Conservation (phyloP, 805 yeast genomes). For the Torulaspora quercuum region DNA sequence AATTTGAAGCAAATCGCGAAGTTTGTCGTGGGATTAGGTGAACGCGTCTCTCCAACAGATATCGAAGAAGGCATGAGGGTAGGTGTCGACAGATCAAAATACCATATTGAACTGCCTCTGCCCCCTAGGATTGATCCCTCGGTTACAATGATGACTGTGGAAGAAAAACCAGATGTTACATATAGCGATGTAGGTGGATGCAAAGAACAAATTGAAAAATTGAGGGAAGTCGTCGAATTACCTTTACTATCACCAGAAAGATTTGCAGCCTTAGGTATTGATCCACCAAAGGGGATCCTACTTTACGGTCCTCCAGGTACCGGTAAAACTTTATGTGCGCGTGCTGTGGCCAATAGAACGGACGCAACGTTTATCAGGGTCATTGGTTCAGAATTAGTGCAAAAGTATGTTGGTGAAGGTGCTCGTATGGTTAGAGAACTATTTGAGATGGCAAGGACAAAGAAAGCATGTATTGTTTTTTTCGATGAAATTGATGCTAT, state of each 20-base stretch:
- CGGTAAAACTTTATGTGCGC: conserved; percentile 95
- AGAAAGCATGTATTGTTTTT: conserved; percentile 95
- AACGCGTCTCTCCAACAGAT: conserved; percentile 96
- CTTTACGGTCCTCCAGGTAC: conserved; percentile 99
- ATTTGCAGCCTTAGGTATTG: conserved; percentile 94
- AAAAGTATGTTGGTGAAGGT: conserved; percentile 99
- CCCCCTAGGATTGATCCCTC: conserved; percentile 98
- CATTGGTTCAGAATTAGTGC: conserved; percentile 97
- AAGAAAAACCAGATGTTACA: conserved; percentile 98
- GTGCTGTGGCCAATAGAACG: conserved; percentile 98
- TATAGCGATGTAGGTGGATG: conserved; percentile 98
- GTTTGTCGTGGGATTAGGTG: conserved; percentile 94
- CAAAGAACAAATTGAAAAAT: conserved; percentile 95
- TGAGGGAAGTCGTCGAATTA: conserved; percentile 92
- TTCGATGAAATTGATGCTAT: conserved; percentile 98
- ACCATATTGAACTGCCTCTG: conserved; percentile 92
- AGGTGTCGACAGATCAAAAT: conserved; percentile 96
- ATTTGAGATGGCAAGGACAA: conserved; percentile 98
- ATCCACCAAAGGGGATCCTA: conserved; percentile 97
- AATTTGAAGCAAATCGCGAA: conserved; percentile 98
- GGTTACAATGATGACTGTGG: conserved; percentile 99
- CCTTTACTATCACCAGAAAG: conserved; percentile 94
- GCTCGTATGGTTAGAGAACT: conserved; percentile 99
- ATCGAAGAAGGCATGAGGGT: conserved; percentile 99
- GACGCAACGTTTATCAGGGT: conserved; percentile 98